phyloP scores from a whole-genome alignment of 768 basidiomycete species.

The Auricularia auricula-judae region DNA sequence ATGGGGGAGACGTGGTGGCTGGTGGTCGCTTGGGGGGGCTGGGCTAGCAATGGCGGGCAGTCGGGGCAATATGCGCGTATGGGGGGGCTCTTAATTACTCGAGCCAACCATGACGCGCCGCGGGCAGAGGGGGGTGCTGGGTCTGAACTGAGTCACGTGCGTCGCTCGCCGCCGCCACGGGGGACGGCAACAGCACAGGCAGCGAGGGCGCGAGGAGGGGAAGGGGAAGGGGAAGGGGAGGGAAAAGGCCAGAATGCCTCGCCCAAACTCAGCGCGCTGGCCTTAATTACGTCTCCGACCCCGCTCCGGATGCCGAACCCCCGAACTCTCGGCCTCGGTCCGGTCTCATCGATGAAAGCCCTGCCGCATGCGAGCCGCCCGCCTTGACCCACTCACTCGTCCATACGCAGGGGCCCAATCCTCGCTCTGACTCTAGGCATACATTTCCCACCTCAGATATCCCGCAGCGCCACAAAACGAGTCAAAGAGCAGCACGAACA shows the following conservation, averaged over 20 bases:
- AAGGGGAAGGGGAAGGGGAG: too few species aligned
- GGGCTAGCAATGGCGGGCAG: slow-evolving; percentile 10
- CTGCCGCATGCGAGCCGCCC: neutral
- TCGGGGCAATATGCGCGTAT: slow-evolving; percentile 9
- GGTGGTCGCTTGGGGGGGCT: slow-evolving; percentile 10
- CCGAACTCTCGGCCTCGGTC: neutral
- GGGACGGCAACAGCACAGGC: neutral
- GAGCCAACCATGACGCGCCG: slow-evolving; percentile 25
- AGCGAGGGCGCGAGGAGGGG: neutral
- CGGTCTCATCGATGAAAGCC: neutral
- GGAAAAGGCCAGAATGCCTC: too few species aligned
- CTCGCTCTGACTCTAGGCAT: too few species aligned
- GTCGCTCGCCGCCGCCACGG: neutral
- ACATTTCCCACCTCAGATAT: too few species aligned
- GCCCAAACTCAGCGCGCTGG: neutral
- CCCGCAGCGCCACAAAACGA: too few species aligned
- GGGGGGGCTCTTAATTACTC: slow-evolving; percentile 19
- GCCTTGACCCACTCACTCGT: too few species aligned
- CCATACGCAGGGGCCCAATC: too few species aligned
- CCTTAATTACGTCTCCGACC: neutral
- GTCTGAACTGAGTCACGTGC: neutral
- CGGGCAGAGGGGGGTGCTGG: slow-evolving; percentile 1
- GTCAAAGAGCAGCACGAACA: too few species aligned
- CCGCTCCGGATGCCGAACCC: neutral
- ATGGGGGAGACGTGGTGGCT: slow-evolving; percentile 10